Evolutionary conservation across 2,329 filamentous ascomycete genomes (phyloP).

Genomic region (Zymoseptoria ardabiliae): DNA sequence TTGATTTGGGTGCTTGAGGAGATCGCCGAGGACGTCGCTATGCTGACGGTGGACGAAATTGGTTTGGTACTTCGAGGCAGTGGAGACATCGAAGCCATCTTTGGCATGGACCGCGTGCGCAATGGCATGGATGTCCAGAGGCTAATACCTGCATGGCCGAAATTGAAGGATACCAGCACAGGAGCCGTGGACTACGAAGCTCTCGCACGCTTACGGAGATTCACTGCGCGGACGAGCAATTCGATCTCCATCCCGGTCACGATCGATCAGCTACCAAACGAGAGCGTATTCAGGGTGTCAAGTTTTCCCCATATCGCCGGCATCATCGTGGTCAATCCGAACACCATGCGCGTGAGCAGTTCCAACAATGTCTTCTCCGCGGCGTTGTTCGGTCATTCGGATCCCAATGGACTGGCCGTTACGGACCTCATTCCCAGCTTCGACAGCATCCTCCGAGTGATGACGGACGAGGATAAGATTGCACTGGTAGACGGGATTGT

Average conservation of each 20-base stretch:
- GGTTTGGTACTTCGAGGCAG: conserved; percentile 62
- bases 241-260: conserved; percentile 78
- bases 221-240: conserved; percentile 72
- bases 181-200: conserved; percentile 73
- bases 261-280: conserved; percentile 63
- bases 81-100: conserved; percentile 79
- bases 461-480: conserved; percentile 81
- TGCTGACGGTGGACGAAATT: conserved; percentile 67
- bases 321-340: conserved; percentile 83
- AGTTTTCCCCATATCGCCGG: conserved; percentile 97
- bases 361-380: conserved; percentile 93
- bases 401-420: conserved; percentile 72
- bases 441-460: conserved; percentile 69
- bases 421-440: conserved; percentile 79
- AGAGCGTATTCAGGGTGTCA: conserved; percentile 72
- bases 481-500: conserved; percentile 87
- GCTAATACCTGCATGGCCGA: conserved; percentile 75
- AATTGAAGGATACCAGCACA: conserved; percentile 62
- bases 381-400: conserved; percentile 81
- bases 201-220: conserved; percentile 65
- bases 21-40: conserved; percentile 87
- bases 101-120: conserved; percentile 63
- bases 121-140: conserved; percentile 67
- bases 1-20: conserved; percentile 98
- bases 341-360: conserved; percentile 72